Percentiles rank a stretch among this genome's conserved stretches.
Conservation (phyloP, 768 basidiomycete genomes). For the Dentipellis fragilis region DNA sequence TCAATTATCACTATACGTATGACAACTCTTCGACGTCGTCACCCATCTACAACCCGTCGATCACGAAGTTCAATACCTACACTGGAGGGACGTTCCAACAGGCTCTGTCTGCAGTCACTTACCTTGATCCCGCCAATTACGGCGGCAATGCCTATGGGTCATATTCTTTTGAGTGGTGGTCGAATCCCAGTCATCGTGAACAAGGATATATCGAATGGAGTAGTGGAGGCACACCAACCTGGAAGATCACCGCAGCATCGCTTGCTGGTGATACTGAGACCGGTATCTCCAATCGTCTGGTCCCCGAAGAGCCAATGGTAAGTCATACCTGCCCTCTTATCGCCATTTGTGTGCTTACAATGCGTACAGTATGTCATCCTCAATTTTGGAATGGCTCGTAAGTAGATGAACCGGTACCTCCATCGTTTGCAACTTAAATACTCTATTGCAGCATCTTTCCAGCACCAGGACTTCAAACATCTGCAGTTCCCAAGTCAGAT, state of each 20-base stretch:
- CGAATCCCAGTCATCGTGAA: slow-evolving; percentile 50
- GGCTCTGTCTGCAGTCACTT: slow-evolving; percentile 56
- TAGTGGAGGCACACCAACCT: slow-evolving; percentile 51
- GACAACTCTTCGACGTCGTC: slow-evolving; percentile 41
- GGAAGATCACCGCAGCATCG: slow-evolving; percentile 58
- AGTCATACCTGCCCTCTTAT: slow-evolving; percentile 11
- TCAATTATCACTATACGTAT: slow-evolving; percentile 59
- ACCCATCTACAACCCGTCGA: slow-evolving; percentile 37
- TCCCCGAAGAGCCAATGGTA: slow-evolving; percentile 91
- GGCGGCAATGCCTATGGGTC: slow-evolving; percentile 40
- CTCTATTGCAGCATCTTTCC: slow-evolving; percentile 44
- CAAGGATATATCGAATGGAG: slow-evolving; percentile 86
- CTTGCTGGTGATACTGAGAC: slow-evolving; percentile 55
- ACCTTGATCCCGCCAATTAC: slow-evolving; percentile 47
- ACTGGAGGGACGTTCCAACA: slow-evolving; percentile 67
- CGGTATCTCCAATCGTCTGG: slow-evolving; percentile 54
- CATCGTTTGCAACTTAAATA: no score
- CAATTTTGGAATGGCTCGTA: slow-evolving; percentile 73
- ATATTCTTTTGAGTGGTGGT: slow-evolving; percentile 78
- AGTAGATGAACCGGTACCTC: slow-evolving; percentile 13
- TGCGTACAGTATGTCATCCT: slow-evolving; percentile 64
- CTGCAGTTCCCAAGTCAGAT: slow-evolving; percentile 71
- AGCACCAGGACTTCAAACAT: slow-evolving; percentile 58
- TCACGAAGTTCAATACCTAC: slow-evolving; percentile 56
- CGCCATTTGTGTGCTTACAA: no score